These are phyloP conservation scores for Rhodamnia argentea DNA, from an alignment of 345 rosid species.

Conservation along the genomic window DNA sequence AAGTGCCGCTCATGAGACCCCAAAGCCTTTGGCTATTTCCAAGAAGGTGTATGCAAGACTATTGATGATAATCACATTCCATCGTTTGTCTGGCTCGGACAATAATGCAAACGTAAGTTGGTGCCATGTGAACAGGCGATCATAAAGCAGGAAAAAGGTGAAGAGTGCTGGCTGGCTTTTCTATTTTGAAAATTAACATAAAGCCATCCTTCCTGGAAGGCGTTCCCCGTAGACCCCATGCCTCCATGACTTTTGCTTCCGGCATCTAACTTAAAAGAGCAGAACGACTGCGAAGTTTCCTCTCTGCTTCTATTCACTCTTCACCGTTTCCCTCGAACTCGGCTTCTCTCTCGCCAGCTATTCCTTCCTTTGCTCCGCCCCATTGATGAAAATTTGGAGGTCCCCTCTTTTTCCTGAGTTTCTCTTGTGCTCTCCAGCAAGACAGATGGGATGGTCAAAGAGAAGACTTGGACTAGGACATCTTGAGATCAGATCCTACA, in stretches of 20 bases:
- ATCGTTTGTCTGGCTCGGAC: background rate
- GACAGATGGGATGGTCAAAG: background rate
- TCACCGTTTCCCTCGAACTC: no score
- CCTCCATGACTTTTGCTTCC: background rate
- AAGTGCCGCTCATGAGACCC: background rate
- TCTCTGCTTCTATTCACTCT: background rate
- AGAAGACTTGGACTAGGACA: background rate
- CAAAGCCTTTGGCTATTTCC: background rate
- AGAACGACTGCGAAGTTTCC: background rate
- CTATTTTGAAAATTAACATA: background rate
- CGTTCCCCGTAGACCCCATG: background rate
- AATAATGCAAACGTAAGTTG: background rate
- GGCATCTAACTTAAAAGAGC: background rate
- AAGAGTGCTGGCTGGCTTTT: background rate
- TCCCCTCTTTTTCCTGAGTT: background rate
- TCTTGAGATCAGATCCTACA: background rate
- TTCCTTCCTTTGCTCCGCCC: background rate
- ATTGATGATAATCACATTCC: background rate
- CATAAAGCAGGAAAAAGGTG: background rate
- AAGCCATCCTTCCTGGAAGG: background rate
- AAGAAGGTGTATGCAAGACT: background rate
- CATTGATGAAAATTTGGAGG: background rate
- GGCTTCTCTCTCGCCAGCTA: background rate
- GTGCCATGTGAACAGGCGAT: background rate
- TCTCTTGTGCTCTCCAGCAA: background rate